These are phyloP conservation scores for Microthyrium microscopicum DNA, from an alignment of 2,329 filamentous ascomycete genomes.

Conservation along the genomic window DNA sequence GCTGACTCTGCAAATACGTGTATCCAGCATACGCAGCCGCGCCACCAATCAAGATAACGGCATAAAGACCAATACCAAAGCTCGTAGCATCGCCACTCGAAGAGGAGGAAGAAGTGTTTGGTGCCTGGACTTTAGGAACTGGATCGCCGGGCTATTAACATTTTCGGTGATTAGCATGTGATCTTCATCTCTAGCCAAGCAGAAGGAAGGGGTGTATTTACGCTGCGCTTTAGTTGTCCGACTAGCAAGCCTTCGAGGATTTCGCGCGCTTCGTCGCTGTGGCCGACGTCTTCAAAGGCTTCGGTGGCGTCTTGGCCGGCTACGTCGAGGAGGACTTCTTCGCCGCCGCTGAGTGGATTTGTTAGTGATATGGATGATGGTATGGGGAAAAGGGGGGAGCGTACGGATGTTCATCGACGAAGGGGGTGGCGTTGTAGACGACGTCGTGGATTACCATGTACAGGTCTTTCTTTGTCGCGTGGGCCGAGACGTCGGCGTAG, in stretches of 20 bases:
- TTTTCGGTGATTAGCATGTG: no score
- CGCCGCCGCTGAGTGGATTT: slow-evolving; percentile 55
- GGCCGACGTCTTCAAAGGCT: slow-evolving; percentile 97
- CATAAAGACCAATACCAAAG: slow-evolving; percentile 67
- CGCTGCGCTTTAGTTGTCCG: slow-evolving; percentile 64
- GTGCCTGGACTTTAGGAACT: slow-evolving; percentile 44
- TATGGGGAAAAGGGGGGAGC: slow-evolving; percentile 18
- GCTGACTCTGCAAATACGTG: slow-evolving; percentile 56
- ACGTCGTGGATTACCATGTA: slow-evolving; percentile 90
- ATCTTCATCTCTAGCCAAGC: not conserved
- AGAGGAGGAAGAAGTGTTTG: slow-evolving; percentile 32
- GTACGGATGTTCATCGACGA: slow-evolving; percentile 93
- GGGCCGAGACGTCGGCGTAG: slow-evolving; percentile 64
- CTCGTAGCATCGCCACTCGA: slow-evolving; percentile 33
- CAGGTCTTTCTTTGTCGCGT: slow-evolving; percentile 88
- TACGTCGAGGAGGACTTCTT: slow-evolving; percentile 94
- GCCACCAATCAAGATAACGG: slow-evolving; percentile 61
- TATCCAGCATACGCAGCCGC: slow-evolving; percentile 64
- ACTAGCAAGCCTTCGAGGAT: slow-evolving; percentile 65
- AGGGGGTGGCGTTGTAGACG: slow-evolving; percentile 78
- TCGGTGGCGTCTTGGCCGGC: slow-evolving; percentile 92
- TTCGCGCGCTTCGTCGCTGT: slow-evolving; percentile 96
- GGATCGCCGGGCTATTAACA: slow-evolving; percentile 55
- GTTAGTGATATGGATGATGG: slow-evolving; percentile 3
- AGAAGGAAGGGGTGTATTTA: slow-evolving; percentile 23